Percentiles rank a stretch among this genome's conserved stretches.
Evolutionary conservation across 2,329 filamentous ascomycete species (phyloP).

Genomic region (Phialophora chinensis): DNA sequence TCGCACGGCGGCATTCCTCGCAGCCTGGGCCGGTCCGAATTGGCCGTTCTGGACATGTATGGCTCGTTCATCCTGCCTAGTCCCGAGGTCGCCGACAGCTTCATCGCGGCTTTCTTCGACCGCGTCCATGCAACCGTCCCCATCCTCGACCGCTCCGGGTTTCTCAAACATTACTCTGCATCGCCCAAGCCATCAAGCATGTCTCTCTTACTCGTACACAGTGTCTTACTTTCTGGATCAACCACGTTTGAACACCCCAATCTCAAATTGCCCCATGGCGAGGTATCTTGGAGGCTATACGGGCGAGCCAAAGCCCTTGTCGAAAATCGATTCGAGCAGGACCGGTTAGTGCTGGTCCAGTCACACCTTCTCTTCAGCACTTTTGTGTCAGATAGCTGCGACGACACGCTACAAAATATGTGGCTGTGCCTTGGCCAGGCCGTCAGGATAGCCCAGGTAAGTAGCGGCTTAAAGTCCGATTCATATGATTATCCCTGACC

Average conservation of each 20-base stretch:
- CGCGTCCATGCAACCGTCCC: constrained; percentile 16
- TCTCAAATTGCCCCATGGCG: constrained; percentile 11
- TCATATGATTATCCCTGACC: neutral
- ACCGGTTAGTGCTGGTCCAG: constrained; percentile 14
- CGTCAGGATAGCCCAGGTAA: constrained; percentile 13
- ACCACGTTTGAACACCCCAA: constrained; percentile 15
- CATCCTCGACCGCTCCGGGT: too few relatives aligned
- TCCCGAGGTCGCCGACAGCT: constrained; percentile 12
- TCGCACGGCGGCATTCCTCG: constrained; percentile 14
- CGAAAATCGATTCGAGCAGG: constrained; percentile 23
- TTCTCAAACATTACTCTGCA: too few relatives aligned
- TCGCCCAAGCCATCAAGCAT: neutral
- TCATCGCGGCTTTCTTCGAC: constrained; percentile 23
- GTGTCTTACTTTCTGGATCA: constrained; percentile 19
- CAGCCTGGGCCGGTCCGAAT: constrained; percentile 9
- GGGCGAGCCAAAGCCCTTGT: constrained; percentile 18
- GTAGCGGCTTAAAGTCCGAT: too few relatives aligned
- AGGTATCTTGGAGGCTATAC: constrained; percentile 16
- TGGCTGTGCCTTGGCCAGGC: constrained; percentile 20
- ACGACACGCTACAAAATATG: constrained; percentile 25
- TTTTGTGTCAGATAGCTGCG: constrained; percentile 19
- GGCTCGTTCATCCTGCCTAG: constrained; percentile 20
- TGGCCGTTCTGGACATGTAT: constrained; percentile 16
- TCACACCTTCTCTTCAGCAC: constrained; percentile 24
- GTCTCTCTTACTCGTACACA: constrained; percentile 18